Percentiles rank a stretch among this genome's conserved stretches.
Evolutionary conservation across 2,329 filamentous ascomycete species (phyloP).

Genomic region (Diaporthe aspalathi): DNA sequence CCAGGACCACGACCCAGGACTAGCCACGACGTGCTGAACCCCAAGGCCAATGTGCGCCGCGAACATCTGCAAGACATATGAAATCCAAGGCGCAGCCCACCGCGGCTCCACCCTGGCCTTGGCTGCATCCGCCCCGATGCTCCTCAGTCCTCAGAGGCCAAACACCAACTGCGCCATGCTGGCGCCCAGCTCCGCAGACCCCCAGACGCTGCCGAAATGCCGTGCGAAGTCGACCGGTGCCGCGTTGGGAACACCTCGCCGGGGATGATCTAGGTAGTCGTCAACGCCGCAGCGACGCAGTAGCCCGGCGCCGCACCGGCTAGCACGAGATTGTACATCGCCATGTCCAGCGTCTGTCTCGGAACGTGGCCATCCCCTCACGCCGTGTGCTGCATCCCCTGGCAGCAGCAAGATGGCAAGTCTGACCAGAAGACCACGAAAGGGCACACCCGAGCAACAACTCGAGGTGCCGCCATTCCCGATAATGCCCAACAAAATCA

Average conservation of each 20-base stretch:
- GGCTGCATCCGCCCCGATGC: conserved; percentile 52
- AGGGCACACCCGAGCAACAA: conserved; percentile 74
- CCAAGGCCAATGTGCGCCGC: conserved; percentile 82
- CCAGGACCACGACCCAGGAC: conserved; percentile 71
- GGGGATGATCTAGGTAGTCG: conserved; percentile 68
- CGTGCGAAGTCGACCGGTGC: conserved; percentile 68
- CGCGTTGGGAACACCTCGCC: conserved; percentile 68
- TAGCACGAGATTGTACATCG: conserved; percentile 66
- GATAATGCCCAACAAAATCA: conserved; percentile 79
- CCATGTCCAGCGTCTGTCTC: neutral
- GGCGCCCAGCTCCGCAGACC: conserved; percentile 66
- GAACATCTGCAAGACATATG: conserved; percentile 81
- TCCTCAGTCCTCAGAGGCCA: conserved; percentile 64
- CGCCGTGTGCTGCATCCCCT: neutral
- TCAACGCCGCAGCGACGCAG: conserved; percentile 77
- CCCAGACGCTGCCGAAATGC: conserved; percentile 62
- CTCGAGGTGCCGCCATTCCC: conserved; percentile 76
- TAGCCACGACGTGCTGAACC: conserved; percentile 74
- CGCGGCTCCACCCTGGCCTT: conserved; percentile 56
- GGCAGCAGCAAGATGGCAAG: neutral
- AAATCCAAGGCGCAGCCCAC: conserved; percentile 65
- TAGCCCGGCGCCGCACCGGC: conserved; percentile 85
- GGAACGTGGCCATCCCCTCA: neutral
- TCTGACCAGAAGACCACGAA: conserved; percentile 78
- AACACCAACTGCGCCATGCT: conserved; percentile 70